These are phyloP conservation scores for Colletotrichum sp. DNA, from an alignment of 2,329 filamentous ascomycete genomes.

Conservation along the genomic window DNA sequence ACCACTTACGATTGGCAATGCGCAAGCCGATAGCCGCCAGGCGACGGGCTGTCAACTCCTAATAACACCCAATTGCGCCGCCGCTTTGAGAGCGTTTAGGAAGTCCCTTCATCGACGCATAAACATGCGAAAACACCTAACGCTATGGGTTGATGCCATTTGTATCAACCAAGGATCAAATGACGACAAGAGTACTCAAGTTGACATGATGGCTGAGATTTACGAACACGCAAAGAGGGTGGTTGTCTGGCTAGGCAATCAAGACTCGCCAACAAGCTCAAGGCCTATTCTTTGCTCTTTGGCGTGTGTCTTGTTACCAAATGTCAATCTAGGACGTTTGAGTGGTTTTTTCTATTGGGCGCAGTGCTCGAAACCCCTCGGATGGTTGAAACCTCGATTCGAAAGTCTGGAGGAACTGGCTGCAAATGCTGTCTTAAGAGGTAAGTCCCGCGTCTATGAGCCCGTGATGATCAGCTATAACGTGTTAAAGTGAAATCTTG, in stretches of 20 bases:
- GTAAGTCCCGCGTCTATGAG: not conserved
- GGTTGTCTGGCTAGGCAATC: not conserved
- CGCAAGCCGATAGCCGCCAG: rapidly evolving
- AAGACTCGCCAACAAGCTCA: rapidly evolving
- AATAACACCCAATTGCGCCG: not conserved
- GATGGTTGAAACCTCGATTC: rapidly evolving
- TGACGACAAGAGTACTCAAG: not conserved
- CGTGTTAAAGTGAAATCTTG: too few relatives aligned
- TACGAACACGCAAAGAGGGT: not conserved
- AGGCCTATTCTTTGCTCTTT: rapidly evolving
- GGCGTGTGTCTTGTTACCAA: rapidly evolving
- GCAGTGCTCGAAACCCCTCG: not conserved
- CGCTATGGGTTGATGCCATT: not conserved
- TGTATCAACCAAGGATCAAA: not conserved
- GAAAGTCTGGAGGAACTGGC: not conserved
- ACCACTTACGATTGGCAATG: not conserved
- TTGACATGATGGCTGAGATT: not conserved
- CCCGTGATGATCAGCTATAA: too few relatives aligned
- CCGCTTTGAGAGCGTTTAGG: not conserved
- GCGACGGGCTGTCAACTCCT: rapidly evolving
- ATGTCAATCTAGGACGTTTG: rapidly evolving
- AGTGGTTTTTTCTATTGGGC: rapidly evolving
- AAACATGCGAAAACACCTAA: not conserved
- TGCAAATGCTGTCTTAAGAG: too few relatives aligned
- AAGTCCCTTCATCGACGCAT: not conserved